phyloP scores from a whole-genome alignment of 441 rosid genomes.

The Jatropha podagrica region DNA sequence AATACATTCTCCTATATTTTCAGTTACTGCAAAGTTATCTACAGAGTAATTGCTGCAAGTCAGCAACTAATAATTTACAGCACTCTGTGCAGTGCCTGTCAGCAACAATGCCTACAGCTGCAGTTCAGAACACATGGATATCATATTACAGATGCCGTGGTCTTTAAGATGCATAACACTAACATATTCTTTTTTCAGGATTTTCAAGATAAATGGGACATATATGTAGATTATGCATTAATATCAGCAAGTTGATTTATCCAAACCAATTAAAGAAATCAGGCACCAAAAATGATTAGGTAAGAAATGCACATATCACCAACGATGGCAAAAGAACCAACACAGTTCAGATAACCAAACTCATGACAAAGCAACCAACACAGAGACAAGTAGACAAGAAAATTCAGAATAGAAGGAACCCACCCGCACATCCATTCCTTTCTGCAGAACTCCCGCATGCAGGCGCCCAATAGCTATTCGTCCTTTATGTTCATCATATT shows the following conservation, averaged over 20 bases:
- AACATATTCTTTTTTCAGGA: neutral
- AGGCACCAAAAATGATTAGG: neutral
- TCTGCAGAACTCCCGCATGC: slow-evolving; percentile 80
- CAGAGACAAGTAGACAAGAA: neutral
- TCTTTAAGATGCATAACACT: neutral
- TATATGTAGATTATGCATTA: neutral
- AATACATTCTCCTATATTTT: neutral
- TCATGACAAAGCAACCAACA: neutral
- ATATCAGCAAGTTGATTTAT: neutral
- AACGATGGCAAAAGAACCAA: neutral
- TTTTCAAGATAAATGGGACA: neutral
- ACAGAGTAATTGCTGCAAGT: slow-evolving; percentile 1
- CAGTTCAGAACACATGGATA: neutral
- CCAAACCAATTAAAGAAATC: neutral
- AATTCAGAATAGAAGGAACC: slow-evolving; percentile 26
- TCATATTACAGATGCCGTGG: neutral
- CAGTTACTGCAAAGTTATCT: neutral
- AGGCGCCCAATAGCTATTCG: slow-evolving; percentile 93
- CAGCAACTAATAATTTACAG: neutral
- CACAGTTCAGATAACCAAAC: neutral
- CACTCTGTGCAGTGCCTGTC: neutral
- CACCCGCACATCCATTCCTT: slow-evolving; percentile 94
- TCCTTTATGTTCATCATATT: slow-evolving; percentile 98
- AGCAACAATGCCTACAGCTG: neutral
- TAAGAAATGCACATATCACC: neutral